Evolutionary conservation across 2,329 filamentous ascomycete species (phyloP), one percentile per base, ranked within the genome.

Genomic region (Ascochyta clinopodiicola): DNA sequence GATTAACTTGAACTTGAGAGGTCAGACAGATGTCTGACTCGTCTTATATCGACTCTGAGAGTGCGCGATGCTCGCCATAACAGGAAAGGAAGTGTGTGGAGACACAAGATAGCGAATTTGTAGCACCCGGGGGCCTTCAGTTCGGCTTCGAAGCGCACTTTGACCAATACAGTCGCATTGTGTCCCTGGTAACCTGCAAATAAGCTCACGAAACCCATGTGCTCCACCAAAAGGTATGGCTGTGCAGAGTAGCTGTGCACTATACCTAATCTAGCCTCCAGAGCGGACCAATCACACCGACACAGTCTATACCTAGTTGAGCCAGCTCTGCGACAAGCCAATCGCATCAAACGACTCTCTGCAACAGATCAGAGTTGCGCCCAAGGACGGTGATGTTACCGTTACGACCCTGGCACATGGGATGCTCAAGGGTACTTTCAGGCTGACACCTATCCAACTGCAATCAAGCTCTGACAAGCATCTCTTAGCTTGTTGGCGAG

Each of bases 271-370:
- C 53, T 22, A 51, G 61, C 17, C 25, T 54, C 31, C 59, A 49
- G 39, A 29, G 58, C 61, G 63, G 34, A 27, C 63, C 64, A 66
- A 67, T 67, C 57, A 57, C 51, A 62, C 37, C 24, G 13, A 29
- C 9, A 7, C 3, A 24, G 15, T 24, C 51, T 24, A 42, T 54
- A 37, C 51, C 35, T 55, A 24, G 24, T 49, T 19, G 9, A 24
- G 51, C 22, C 15, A 38, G 36, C 51, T 40, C 45, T 44, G 51
- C 51, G 51, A 48, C 21, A 10, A 37, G 17, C 51, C 45, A 55
- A 55, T 55, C 51, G 45, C 45, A 55, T 49, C 35, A 36, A 12
- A 22, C 4, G 12, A 4, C 12, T 13, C 2, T 31, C 29, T 31
- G 29, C 29, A 5, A 29, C 27, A 29, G 10, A 31, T 6, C 25